phyloP scores from a whole-genome alignment of 768 basidiomycete genomes.

The Coprinopsis strossmayeri region DNA sequence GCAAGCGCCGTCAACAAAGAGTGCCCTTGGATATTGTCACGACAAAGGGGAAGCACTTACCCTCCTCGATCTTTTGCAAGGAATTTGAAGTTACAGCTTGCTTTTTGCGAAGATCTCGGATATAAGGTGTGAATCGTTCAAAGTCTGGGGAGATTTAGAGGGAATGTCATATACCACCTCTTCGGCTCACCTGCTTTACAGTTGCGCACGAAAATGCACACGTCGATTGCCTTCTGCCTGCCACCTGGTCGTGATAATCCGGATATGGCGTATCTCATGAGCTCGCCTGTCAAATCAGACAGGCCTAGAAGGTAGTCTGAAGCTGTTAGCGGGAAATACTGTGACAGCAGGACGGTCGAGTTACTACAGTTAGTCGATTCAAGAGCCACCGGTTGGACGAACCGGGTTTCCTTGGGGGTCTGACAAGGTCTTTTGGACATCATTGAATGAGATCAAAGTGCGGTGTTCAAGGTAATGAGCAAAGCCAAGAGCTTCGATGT shows the following conservation, averaged over 20 bases:
- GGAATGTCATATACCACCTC: neutral
- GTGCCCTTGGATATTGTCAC: neutral
- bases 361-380: too few species aligned
- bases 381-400: too few species aligned
- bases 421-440: constrained; percentile 60
- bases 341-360: constrained; percentile 8
- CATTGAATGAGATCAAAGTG: constrained; percentile 56
- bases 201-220: constrained; percentile 65
- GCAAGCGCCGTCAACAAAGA: constrained; percentile 9
- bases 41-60: constrained; percentile 33
- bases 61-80: constrained; percentile 92
- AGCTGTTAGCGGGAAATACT: constrained; percentile 74
- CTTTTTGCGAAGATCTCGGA: constrained; percentile 78
- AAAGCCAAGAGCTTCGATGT: constrained; percentile 90
- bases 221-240: constrained; percentile 50
- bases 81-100: constrained; percentile 80
- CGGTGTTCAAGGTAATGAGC: constrained; percentile 74
- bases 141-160: constrained; percentile 42
- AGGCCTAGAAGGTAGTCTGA: constrained; percentile 90
- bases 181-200: constrained; percentile 61
- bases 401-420: constrained; percentile 62
- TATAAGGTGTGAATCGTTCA: constrained; percentile 64
- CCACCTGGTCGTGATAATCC: constrained; percentile 65
- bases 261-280: constrained; percentile 94
- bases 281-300: constrained; percentile 92